Conservation (phyloP, 106 monocot species). For the Xerophyta viscosa region DNA sequence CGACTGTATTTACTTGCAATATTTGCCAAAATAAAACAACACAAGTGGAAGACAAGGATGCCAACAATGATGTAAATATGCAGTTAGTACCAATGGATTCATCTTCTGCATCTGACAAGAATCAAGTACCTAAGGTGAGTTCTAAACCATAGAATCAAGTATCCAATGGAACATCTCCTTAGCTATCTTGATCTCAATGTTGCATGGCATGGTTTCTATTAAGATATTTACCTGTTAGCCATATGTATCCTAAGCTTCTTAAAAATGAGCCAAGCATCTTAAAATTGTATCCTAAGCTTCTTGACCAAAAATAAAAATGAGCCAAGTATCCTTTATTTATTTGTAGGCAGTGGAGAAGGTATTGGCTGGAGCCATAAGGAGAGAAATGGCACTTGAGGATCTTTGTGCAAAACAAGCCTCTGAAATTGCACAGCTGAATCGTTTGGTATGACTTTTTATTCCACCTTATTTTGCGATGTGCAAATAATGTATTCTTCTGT, state of each 20-base stretch:
- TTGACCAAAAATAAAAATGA: too few relatives aligned
- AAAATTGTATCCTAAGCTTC: too few relatives aligned
- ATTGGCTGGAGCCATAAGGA: slow-evolving; percentile 85
- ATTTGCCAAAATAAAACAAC: slow-evolving; percentile 42
- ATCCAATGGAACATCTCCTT: too few relatives aligned
- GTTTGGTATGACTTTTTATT: slow-evolving; percentile 75
- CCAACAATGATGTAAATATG: slow-evolving; percentile 28
- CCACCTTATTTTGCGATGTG: too few relatives aligned
- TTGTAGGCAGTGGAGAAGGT: slow-evolving; percentile 90
- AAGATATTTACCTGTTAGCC: too few relatives aligned
- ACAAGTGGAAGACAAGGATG: slow-evolving; percentile 29
- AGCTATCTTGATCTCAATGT: too few relatives aligned
- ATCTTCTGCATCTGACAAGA: slow-evolving; percentile 30
- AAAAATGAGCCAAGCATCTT: too few relatives aligned
- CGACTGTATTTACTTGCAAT: slow-evolving; percentile 38
- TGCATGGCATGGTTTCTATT: too few relatives aligned
- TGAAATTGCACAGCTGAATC: slow-evolving; percentile 78
- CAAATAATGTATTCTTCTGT: too few relatives aligned
- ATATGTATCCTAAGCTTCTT: too few relatives aligned
- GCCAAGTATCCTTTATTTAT: too few relatives aligned
- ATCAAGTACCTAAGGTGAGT: slow-evolving; percentile 67
- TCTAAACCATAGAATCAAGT: too few relatives aligned
- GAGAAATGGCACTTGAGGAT: slow-evolving; percentile 91
- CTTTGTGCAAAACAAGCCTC: slow-evolving; percentile 70
- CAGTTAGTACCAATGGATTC: slow-evolving; percentile 56